phyloP scores from a whole-genome alignment of 1,284 basidiomycete species.

The Calocybe gambosa region DNA sequence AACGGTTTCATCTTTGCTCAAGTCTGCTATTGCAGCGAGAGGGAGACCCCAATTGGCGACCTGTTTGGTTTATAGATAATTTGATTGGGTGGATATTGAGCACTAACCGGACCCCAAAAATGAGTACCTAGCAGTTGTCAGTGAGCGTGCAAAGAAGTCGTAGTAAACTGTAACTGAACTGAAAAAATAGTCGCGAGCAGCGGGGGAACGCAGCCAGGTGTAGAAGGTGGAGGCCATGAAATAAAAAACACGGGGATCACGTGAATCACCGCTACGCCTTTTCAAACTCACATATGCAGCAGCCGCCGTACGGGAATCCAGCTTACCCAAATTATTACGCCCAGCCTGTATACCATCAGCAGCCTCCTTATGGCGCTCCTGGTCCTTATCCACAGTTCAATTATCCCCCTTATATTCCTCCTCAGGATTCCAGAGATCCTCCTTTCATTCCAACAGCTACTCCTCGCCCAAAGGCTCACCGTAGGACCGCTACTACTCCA shows the following conservation, averaged over 20 bases:
- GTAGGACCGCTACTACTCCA: slow-evolving; percentile 18
- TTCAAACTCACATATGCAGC: slow-evolving; percentile 20
- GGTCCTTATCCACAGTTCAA: slow-evolving; percentile 27
- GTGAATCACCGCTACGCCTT: slow-evolving; percentile 14
- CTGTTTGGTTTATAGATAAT: slow-evolving; percentile 31
- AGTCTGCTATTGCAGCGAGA: slow-evolving; percentile 83
- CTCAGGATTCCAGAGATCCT: slow-evolving; percentile 13
- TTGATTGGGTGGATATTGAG: slow-evolving; percentile 2
- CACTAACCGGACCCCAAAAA: slow-evolving; percentile 90
- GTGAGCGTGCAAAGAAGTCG: neutral
- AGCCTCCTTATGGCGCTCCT: slow-evolving; percentile 10
- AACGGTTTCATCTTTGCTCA: slow-evolving; percentile 89
- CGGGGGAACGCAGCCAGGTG: slow-evolving; percentile 84
- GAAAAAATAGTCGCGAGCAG: slow-evolving; percentile 89
- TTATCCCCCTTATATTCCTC: slow-evolving; percentile 21
- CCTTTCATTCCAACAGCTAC: slow-evolving; percentile 16
- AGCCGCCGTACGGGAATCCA: slow-evolving; percentile 24
- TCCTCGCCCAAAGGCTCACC: slow-evolving; percentile 18
- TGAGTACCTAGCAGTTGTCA: slow-evolving; percentile 66
- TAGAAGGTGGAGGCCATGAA: slow-evolving; percentile 76
- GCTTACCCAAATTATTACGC: slow-evolving; percentile 24
- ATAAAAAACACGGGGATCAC: slow-evolving; percentile 10
- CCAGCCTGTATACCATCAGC: slow-evolving; percentile 22
- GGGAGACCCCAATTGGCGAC: slow-evolving; percentile 97
- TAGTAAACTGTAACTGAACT: slow-evolving; percentile 62